phyloP scores from a whole-genome alignment of 2,329 filamentous ascomycete species.

The Trichophyton simii region DNA sequence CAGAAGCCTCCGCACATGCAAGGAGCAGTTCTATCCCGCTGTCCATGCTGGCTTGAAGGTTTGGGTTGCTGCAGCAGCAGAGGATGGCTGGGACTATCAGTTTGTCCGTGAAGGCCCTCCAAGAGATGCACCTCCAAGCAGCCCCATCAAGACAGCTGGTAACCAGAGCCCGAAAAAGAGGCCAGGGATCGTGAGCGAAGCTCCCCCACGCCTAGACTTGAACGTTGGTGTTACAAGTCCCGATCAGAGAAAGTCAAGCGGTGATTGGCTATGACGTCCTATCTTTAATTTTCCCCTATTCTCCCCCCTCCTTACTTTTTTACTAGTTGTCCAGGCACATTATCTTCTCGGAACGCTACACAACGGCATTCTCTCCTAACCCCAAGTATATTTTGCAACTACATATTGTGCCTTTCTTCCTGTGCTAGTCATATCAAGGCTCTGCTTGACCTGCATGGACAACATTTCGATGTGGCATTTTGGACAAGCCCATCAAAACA shows the following conservation, averaged over 20 bases:
- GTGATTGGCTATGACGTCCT: slow-evolving; percentile 3
- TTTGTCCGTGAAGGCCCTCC: slow-evolving; percentile 53
- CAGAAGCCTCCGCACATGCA: slow-evolving; percentile 72
- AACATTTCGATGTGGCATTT: not conserved
- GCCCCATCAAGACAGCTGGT: slow-evolving; percentile 34
- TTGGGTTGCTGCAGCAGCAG: slow-evolving; percentile 76
- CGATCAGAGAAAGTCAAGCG: not conserved
- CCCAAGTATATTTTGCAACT: not conserved
- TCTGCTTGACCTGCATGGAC: not conserved
- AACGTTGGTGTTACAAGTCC: not conserved
- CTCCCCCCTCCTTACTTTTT: not conserved
- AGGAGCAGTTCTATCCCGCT: slow-evolving; percentile 91
- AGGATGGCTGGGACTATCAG: slow-evolving; percentile 76
- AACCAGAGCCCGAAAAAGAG: slow-evolving; percentile 30
- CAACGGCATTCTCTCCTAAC: not conserved
- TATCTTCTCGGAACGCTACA: not conserved
- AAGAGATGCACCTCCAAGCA: slow-evolving; percentile 29
- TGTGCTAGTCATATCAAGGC: not conserved
- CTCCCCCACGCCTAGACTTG: slow-evolving; percentile 47
- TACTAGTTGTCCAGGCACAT: not conserved
- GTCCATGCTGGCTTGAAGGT: slow-evolving; percentile 80
- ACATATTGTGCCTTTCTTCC: not conserved
- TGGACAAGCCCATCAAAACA: not conserved
- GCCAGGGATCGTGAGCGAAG: slow-evolving; percentile 31
- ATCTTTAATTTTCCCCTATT: not conserved